A percentile compares a stretch with the other conserved stretches of the same genome.
Conservation (phyloP, 2,329 filamentous ascomycete genomes). For the Chaetomiaceae sp. region DNA sequence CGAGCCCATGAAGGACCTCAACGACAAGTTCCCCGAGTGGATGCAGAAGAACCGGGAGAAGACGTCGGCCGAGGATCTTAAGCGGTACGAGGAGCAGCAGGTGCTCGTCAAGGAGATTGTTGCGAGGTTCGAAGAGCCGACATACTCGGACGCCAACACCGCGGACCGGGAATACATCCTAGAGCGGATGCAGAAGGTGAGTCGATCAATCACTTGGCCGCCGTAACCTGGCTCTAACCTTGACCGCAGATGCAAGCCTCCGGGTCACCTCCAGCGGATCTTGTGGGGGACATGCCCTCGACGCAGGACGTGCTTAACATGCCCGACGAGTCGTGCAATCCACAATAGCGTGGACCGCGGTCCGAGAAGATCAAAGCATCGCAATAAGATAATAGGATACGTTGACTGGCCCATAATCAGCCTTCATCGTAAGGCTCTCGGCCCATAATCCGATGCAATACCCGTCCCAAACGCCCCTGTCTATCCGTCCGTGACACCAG, state of each 20-base stretch:
- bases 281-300: conserved; percentile 85
- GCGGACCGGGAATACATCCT: conserved; percentile 88
- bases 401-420: neutral
- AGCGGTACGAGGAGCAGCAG: conserved; percentile 78
- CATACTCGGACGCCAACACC: conserved; percentile 77
- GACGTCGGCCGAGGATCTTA: conserved; percentile 66
- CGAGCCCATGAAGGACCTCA: conserved; percentile 95
- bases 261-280: conserved; percentile 82
- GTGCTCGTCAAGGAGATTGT: conserved; percentile 80
- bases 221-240: neutral
- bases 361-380: neutral
- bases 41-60: conserved; percentile 69
- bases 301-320: conserved; percentile 66
- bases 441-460: neutral
- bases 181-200: conserved; percentile 94
- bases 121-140: conserved; percentile 74
- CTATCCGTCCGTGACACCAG: neutral
- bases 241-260: conserved; percentile 83
- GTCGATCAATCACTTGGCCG: conserved; percentile 20
- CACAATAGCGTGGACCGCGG: conserved; percentile 42
- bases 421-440: neutral
- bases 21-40: conserved; percentile 91
- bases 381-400: neutral
- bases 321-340: conserved; percentile 59
- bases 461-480: neutral